Conservation (phyloP, 2,329 filamentous ascomycete genomes). For the Penicillium concentricum region DNA sequence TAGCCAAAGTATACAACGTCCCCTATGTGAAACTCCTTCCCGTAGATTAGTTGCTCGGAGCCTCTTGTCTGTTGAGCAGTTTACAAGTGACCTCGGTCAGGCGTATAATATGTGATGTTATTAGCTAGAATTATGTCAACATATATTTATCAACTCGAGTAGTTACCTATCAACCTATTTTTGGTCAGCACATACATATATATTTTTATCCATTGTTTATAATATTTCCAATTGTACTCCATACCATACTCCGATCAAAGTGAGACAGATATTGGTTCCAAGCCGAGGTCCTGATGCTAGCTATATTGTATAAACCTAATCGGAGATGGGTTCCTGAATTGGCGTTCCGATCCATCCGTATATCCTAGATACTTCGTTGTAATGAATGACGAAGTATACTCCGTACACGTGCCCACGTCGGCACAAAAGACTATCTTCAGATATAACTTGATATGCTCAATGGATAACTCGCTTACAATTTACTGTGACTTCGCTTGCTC, state of each 20-base stretch:
- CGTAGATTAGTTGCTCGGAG: neutral
- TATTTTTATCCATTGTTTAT: neutral
- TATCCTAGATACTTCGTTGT: neutral
- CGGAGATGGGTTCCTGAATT: neutral
- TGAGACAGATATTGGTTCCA: neutral
- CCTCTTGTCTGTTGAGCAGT: neutral
- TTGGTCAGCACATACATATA: neutral
- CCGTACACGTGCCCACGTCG: neutral
- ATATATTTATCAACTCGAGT: neutral
- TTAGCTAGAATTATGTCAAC: neutral
- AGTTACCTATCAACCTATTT: too few relatives aligned
- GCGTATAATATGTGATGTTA: too few relatives aligned
- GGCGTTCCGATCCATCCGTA: neutral
- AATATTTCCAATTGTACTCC: neutral
- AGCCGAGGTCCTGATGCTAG: neutral
- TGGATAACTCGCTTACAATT: neutral
- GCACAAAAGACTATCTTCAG: neutral
- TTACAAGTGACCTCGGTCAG: neutral
- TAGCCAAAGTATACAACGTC: neutral
- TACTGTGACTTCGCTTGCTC: neutral
- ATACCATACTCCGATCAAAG: neutral
- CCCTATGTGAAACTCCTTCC: neutral
- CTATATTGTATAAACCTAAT: neutral
- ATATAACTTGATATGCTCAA: neutral
- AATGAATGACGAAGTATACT: neutral